Base-by-base conservation (phyloP, 2,329 filamentous ascomycete species). In the Sclerotiophoma versabilis region DNA sequence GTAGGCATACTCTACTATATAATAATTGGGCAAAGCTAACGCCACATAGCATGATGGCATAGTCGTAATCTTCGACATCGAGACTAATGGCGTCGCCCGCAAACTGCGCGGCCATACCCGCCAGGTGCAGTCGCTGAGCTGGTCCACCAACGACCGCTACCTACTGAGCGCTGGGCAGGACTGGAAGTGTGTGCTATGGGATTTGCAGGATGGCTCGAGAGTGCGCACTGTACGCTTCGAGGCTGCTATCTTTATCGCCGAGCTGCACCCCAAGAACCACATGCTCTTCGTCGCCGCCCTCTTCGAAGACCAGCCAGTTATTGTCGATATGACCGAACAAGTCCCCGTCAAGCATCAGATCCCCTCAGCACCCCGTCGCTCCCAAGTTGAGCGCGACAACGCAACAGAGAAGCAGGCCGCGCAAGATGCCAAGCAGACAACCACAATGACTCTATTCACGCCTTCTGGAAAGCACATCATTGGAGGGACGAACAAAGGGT, bases 141-240 rank as follows among this genome's bases (percentile, higher is more conserved):
- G 95, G 95, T 97, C 93, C 46, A 84, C 89, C 66, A 91, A 92
- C 77, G 93, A 95, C 22, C 85, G 91, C 62, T 98, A 96, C 76
- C 82, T 99, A 46, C 84, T 99, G 52, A 96, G 92, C 54, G 91
- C 92, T 10, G 96, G 92, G 37, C 92, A 97, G 74, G 95, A 96
- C 69, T 98, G 93, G 91, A 96, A 96, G 76, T 93, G 90, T 59
- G 92, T 96, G 44, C 82, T 99, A 0, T 99, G 95, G 95, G 95
- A 99, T 75, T 80, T 99, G 54, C 84, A 89, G 70, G 83, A 89
- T 75, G 85, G 87, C 70, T 82, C 82, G 60, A 81, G 90, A 55
- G 80, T 93, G 68, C 88, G 93, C 62, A 93, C 91, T 64, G 89
- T 97, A 66, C 90, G 92, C 62, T 96, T 99, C 70, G 88, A 93